Base-by-base conservation (phyloP, 495 filamentous ascomycete species). In the Talaromyces adpressus region DNA sequence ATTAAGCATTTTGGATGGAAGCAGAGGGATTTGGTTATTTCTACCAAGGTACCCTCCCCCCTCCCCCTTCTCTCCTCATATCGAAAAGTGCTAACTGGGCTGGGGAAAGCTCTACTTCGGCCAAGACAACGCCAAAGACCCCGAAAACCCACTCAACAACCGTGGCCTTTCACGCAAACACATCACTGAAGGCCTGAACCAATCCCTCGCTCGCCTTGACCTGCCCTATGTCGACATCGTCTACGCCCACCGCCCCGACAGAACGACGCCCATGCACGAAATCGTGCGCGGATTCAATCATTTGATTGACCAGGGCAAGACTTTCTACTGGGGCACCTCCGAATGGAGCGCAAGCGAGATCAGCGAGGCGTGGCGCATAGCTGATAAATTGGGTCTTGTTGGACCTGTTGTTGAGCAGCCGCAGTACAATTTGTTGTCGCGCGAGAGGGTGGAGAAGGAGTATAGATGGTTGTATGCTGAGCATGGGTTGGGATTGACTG, bases 251-350 rank as follows among this genome's bases (percentile, higher is more conserved):
- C 86, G 92, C 9, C 89, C 92, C 9, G 92, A 95, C 73, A 79
- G 88, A 4, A 78, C 86, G 49, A 94, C 91, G 0, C 92, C 92
- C 3, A 93, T 95, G 81, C 89, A 92, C 71, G 92, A 96, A 74
- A 85, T 85, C 39, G 92, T 95, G 39, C 85, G 91, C 62, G 91
- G 81, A 52, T 95, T 95, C 81, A 93, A 93, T 74, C 83, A 91
- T 70, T 74, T 89, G 32, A 91, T 96, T 67, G 79, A 87, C 72
- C 82, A 82, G 53, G 89, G 91, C 49, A 89, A 91, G 77, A 86
- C 88, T 23, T 88, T 94, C 71, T 94, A 95, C 82, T 96, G 91
- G 92, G 92, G 92, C 34, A 95, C 92, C 1, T 91, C 88, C 0
- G 90, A 93, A 78, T 95, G 91, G 92, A 81, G 80, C 62, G 90